phyloP scores from a whole-genome alignment of 108 stramenopile species.

The Aurantiochytrium sp. region DNA sequence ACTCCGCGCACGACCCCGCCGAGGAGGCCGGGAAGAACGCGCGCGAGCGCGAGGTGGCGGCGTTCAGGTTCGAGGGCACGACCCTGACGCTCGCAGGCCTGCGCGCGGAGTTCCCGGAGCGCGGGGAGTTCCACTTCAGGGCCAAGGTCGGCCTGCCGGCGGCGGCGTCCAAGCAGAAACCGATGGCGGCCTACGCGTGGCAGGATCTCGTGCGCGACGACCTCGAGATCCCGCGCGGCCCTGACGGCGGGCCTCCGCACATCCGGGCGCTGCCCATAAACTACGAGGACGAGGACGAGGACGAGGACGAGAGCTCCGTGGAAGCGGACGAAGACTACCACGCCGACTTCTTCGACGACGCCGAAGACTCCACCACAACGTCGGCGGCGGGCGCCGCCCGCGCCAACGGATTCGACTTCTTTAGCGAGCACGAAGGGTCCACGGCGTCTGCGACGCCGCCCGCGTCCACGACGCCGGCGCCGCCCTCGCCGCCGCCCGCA shows the following conservation, averaged over 20 bases:
- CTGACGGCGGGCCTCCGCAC: neutral
- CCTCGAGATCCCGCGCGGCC: neutral
- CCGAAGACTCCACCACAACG: too few relatives aligned
- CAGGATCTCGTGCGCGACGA: neutral
- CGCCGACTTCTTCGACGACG: neutral
- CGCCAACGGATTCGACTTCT: neutral
- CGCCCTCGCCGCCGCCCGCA: neutral
- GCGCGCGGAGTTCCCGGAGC: neutral
- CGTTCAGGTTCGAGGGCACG: neutral
- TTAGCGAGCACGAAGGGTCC: neutral
- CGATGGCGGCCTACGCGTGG: neutral
- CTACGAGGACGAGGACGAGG: neutral
- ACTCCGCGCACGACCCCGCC: neutral
- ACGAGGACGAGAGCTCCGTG: neutral
- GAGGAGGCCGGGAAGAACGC: neutral
- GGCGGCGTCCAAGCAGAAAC: neutral
- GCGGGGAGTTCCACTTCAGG: conserved; percentile 3
- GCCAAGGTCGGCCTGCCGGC: neutral
- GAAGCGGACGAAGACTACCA: neutral
- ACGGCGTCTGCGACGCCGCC: neutral
- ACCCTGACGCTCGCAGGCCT: neutral
- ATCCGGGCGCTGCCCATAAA: neutral
- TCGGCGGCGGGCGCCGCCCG: neutral
- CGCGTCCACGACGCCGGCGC: neutral
- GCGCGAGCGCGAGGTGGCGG: neutral